phyloP scores from a whole-genome alignment of 2,329 filamentous ascomycete genomes.

The Arthrobotrys entomopaga region DNA sequence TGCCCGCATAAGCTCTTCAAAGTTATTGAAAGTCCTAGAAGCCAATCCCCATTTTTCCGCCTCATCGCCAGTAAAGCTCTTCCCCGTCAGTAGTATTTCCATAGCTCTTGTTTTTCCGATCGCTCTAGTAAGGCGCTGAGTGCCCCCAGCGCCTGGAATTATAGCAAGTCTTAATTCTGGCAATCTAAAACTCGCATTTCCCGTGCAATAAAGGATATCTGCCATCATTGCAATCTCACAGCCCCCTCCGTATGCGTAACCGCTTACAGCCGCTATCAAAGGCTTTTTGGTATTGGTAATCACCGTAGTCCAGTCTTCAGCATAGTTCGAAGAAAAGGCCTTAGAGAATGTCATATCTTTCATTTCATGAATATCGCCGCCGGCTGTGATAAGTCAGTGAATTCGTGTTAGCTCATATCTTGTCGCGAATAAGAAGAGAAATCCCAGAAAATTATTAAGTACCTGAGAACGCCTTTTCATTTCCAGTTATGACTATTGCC shows the following conservation, averaged over 20 bases:
- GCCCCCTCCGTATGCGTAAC: conserved; percentile 91
- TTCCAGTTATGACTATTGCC: conserved; percentile 87
- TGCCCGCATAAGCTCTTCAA: conserved; percentile 83
- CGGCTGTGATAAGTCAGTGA: conserved; percentile 69
- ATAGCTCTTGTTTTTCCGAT: conserved; percentile 87
- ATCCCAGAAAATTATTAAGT: conserved; percentile 18
- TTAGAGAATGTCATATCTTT: conserved; percentile 85
- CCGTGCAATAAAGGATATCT: conserved; percentile 90
- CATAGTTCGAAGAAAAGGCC: conserved; percentile 90
- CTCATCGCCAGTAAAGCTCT: conserved; percentile 82
- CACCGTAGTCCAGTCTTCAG: conserved; percentile 90
- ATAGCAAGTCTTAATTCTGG: conserved; percentile 96
- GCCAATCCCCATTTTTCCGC: conserved; percentile 92
- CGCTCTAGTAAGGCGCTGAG: conserved; percentile 84
- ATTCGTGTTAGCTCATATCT: no score
- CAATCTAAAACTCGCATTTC: conserved; percentile 89
- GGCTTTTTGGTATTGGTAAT: conserved; percentile 89
- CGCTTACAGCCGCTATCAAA: conserved; percentile 91
- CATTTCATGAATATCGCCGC: conserved; percentile 99
- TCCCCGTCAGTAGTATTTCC: conserved; percentile 89
- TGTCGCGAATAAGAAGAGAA: neutral
- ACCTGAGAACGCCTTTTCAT: conserved; percentile 84
- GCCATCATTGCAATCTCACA: conserved; percentile 98
- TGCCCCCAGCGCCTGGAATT: conserved; percentile 90
- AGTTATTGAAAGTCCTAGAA: conserved; percentile 79